Percentiles rank a stretch among this genome's conserved stretches.
Conservation (phyloP, 1,284 basidiomycete genomes). For the Sanghuangporus sanghuang region DNA sequence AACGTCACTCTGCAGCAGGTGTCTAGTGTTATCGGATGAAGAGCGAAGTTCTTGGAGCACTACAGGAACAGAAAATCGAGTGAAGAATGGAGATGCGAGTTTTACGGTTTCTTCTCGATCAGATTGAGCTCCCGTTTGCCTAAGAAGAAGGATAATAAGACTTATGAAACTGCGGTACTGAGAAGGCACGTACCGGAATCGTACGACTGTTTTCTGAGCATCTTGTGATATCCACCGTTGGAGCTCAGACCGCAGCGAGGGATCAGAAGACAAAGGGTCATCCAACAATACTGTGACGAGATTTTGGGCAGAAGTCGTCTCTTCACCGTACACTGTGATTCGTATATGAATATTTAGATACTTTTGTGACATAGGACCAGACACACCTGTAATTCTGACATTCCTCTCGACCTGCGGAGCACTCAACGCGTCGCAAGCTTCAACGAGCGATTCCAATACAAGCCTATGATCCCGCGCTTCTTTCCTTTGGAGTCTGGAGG, state of each 20-base stretch:
- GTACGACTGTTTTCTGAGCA: constrained; percentile 23
- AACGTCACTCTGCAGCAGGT: constrained; percentile 40
- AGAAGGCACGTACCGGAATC: constrained; percentile 36
- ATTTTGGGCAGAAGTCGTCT: constrained; percentile 20
- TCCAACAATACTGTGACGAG: constrained; percentile 65
- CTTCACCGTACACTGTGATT: background rate
- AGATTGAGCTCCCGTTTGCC: background rate
- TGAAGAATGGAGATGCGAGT: constrained; percentile 49
- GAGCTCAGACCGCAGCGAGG: constrained; percentile 34
- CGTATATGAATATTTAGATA: background rate
- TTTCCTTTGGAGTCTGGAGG: background rate
- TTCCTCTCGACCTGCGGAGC: background rate
- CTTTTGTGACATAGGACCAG: background rate
- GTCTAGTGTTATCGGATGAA: constrained; percentile 12
- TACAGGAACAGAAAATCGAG: constrained; percentile 43
- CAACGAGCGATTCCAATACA: background rate
- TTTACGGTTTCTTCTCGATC: constrained; percentile 11
- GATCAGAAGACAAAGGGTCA: constrained; percentile 55
- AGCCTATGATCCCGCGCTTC: background rate
- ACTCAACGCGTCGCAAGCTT: background rate
- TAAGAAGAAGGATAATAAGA: background rate
- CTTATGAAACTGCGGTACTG: background rate
- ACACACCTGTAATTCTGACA: background rate
- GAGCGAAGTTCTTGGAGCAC: constrained; percentile 42
- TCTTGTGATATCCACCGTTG: constrained; percentile 39